Evolutionary conservation across 2,329 filamentous ascomycete genomes (phyloP), one percentile per base, ranked within the genome.

Genomic region (Epichloe baconii): DNA sequence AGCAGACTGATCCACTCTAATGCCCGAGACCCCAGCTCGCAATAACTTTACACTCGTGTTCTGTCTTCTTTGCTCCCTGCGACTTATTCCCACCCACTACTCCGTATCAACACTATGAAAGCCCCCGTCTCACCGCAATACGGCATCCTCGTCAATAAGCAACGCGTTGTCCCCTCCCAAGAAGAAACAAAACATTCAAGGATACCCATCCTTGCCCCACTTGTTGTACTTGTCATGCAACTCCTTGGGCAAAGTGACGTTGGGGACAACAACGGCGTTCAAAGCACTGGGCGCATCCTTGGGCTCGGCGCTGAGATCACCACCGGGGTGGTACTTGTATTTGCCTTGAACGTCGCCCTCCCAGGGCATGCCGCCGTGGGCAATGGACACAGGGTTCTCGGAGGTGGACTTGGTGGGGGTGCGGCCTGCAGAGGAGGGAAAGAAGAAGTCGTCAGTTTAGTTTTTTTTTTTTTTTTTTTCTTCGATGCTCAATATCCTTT

Each of bases 151-250:
- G 31, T 11, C 31, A 31, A 31, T 31, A 23, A 11, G 4, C 40
- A 42, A 23, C n/a, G n/a, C 17, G 3, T 42, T 12, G 4, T 12
- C 40, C 19, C 41, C 19, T 26, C 6, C 6, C 37, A 3, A 40
- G 17, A 46, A 21, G 4, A 47, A 19, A 23, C 10, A 47, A 38
- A 8, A 8, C 31, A 3, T 66, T 75, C 36, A 87, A 60, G 69
- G 69, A 73, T 86, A 97, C 61, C 88, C 90, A 61, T 97, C 93
- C 82, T 97, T 97, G 71, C 93, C 93, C 82, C 88, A 97, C 79
- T 98, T 98, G 86, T 98, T 98, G 82, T 85, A 97, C 75, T 85
- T 86, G 62, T 98, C 93, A 75, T 98, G 93, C 58, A 96, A 81
- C 64, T 85, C 79, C 88, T 85, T 89, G 66, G 93, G 90, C 61